phyloP scores from a whole-genome alignment of 2,329 filamentous ascomycete genomes.

The Bipolaris oryzae region DNA sequence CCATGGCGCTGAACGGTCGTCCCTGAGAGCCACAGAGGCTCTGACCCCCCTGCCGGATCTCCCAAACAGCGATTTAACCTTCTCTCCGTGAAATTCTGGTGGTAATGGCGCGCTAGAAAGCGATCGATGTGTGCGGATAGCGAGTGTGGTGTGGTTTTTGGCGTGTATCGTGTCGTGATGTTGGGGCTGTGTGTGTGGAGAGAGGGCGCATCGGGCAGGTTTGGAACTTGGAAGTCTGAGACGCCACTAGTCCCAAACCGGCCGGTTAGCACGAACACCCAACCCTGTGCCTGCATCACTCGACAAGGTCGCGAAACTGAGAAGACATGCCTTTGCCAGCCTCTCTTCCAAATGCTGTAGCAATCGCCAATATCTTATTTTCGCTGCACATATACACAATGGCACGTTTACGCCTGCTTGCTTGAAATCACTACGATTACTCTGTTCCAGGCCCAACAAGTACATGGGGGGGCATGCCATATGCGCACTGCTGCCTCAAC shows the following conservation, averaged over 20 bases:
- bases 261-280: constrained; percentile 38
- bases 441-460: background rate
- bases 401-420: background rate
- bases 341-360: background rate
- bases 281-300: constrained; percentile 16
- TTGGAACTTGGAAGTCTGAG: constrained; percentile 34
- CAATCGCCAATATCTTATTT: background rate
- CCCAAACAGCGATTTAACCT: constrained; percentile 24
- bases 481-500: background rate
- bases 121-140: constrained; percentile 21
- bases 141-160: constrained; percentile 25
- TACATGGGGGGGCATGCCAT: background rate
- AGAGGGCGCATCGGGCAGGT: constrained; percentile 20
- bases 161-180: constrained; percentile 32
- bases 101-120: constrained; percentile 20
- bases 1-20: constrained; percentile 47
- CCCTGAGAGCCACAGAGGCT: constrained; percentile 39
- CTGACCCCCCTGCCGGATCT: constrained; percentile 33
- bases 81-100: constrained; percentile 15
- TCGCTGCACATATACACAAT: background rate
- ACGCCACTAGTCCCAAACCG: constrained; percentile 14
- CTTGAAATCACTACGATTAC: background rate
- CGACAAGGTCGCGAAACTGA: constrained; percentile 16
- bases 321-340: background rate
- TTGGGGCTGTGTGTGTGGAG: constrained; percentile 20